A percentile compares a stretch with the other conserved stretches of the same genome.
Conservation (phyloP, 371 early-diverging fungal species). For the Sporodiniella umbellata region DNA sequence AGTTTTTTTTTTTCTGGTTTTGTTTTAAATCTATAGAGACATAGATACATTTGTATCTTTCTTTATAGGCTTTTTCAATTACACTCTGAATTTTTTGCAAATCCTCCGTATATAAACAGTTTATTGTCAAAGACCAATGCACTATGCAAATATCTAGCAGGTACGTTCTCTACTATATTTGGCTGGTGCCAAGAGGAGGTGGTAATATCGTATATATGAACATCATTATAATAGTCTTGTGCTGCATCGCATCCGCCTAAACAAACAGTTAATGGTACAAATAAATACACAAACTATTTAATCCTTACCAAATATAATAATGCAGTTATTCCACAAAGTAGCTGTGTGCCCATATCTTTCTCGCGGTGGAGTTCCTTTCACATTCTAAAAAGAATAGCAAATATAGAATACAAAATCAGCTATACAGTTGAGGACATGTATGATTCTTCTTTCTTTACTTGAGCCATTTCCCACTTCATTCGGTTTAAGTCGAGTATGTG, state of each 20-base stretch:
- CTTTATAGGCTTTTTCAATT: too few relatives aligned
- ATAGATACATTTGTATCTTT: too few relatives aligned
- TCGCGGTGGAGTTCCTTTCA: conserved; percentile 49
- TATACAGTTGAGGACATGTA: too few relatives aligned
- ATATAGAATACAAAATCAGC: too few relatives aligned
- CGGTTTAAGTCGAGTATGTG: conserved; percentile 53
- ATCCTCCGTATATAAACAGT: conserved; percentile 64
- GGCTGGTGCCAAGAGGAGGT: conserved; percentile 59
- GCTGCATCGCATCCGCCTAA: conserved; percentile 56
- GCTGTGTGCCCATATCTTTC: conserved; percentile 62
- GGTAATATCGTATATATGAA: conserved; percentile 56
- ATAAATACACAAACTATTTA: neutral
- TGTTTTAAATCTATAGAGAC: neutral
- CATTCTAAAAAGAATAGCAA: conserved; percentile 30
- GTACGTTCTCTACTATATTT: conserved; percentile 44
- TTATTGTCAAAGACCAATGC: conserved; percentile 59
- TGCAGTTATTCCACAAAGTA: conserved; percentile 46
- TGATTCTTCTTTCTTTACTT: too few relatives aligned
- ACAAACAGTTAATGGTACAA: neutral
- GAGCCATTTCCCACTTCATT: conserved; percentile 46
- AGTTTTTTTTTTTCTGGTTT: too few relatives aligned
- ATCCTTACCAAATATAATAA: conserved; percentile 54
- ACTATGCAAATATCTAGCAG: conserved; percentile 57
- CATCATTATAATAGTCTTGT: conserved; percentile 59
- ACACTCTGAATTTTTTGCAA: conserved; percentile 57